These are phyloP conservation scores for Nidularia pulvinata DNA, from an alignment of 768 basidiomycete species.

Conservation along the genomic window DNA sequence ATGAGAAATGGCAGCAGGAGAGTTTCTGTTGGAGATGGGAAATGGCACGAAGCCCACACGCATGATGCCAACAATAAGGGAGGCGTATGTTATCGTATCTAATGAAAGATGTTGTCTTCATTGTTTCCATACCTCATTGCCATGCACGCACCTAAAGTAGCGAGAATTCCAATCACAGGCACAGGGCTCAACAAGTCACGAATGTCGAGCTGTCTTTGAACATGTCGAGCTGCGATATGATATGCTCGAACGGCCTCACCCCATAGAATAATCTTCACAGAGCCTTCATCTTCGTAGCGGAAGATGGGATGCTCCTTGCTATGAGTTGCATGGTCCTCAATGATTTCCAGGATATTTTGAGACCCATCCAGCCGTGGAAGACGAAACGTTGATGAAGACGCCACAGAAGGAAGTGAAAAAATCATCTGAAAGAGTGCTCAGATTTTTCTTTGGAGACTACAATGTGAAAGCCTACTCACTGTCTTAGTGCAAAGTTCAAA, in stretches of 20 bases:
- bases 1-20: not conserved
- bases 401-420: no score
- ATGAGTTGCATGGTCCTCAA: slow-evolving; percentile 24
- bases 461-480: no score
- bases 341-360: slow-evolving; percentile 23
- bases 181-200: not conserved
- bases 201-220: not conserved
- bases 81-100: slow-evolving; percentile 20
- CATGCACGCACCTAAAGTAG: not conserved
- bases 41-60: slow-evolving; percentile 16
- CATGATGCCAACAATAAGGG: slow-evolving; percentile 7
- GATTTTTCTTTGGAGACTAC: no score
- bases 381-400: slow-evolving; percentile 11
- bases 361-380: slow-evolving; percentile 25
- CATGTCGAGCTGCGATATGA: slow-evolving; percentile 14
- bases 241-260: slow-evolving; percentile 18
- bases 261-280: slow-evolving; percentile 25
- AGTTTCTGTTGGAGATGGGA: slow-evolving; percentile 12
- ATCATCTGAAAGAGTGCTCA: no score
- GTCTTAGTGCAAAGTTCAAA: no score
- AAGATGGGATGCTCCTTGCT: slow-evolving; percentile 7
- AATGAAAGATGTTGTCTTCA: not conserved
- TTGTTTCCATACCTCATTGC: not conserved
- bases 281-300: not conserved
- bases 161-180: not conserved